A percentile compares a stretch with the other conserved stretches of the same genome.
Conservation (phyloP, 306 rosid genomes). For the Ormosia semicastrata region DNA sequence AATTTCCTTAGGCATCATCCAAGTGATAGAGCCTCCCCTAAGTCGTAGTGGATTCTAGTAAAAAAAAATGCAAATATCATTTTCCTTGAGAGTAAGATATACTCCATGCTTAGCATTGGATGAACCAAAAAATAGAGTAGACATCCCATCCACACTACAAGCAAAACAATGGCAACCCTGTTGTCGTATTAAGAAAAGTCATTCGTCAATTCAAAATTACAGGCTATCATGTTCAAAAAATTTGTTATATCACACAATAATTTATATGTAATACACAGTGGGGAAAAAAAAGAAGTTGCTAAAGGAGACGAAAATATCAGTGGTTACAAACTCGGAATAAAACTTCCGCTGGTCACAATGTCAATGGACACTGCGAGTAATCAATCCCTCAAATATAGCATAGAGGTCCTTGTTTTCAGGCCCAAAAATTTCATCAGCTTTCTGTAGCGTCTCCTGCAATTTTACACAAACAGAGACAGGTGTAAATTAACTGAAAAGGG, state of each 20-base stretch:
- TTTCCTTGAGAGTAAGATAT: no score
- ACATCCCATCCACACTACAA: not conserved
- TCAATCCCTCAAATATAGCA: constrained; percentile 82
- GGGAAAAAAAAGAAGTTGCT: constrained; percentile 11
- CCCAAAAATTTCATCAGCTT: constrained; percentile 90
- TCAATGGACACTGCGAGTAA: constrained; percentile 76
- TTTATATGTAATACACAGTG: constrained; percentile 22
- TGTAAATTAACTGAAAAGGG: not conserved
- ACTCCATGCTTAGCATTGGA: not conserved
- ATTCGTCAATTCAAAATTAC: constrained; percentile 22
- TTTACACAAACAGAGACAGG: not conserved
- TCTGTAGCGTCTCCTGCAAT: constrained; percentile 80
- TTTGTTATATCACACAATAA: constrained; percentile 27
- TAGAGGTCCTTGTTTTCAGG: constrained; percentile 85
- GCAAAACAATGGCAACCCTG: constrained; percentile 14
- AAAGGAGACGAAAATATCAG: not conserved
- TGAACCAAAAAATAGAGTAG: not conserved
- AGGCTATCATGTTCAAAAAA: constrained; percentile 37
- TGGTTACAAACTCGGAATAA: constrained; percentile 24
- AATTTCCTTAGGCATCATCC: no score
- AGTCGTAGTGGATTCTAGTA: no score
- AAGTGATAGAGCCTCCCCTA: no score
- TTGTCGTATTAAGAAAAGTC: constrained; percentile 12
- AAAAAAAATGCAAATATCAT: no score
- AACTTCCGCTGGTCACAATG: not conserved